Base-by-base conservation (phyloP, 1,284 basidiomycete species). In the Xerocomus nothofagi region DNA sequence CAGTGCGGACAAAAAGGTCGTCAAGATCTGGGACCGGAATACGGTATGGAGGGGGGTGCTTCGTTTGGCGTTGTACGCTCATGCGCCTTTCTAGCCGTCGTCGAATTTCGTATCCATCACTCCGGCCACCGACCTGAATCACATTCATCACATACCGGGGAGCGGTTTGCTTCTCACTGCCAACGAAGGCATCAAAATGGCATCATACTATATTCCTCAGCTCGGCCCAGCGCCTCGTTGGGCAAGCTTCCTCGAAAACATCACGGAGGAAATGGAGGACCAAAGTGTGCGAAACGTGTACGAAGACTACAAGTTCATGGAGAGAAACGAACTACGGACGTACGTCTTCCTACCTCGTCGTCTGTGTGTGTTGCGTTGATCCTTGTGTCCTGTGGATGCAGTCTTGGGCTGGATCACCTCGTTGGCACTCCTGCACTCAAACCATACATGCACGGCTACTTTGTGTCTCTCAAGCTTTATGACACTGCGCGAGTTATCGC, bases 371-470 rank as follows among this genome's bases (percentile, higher is more conserved):
- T 50, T 18, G 41, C 32, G 42, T 5, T 59, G 44, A 51, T 40
- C 43, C 44, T 24, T 47, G n/a, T 39, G 29, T 24, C 23, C 14
- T 42, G 43, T 50, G 57, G 50, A 43, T 49, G 37, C 58, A 93
- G 88, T 36, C 83, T 98, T 51, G 91, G 92, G n/a, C 73, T 99
- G 68, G 88, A 93, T 58, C 91, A 97, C 68, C 90, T 99, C 59
- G 74, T 98, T 61, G 97, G 97, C 45, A 97, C 94, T 2, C 86
- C 93, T 11, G 83, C 91, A 14, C 88, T 99, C 76, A 95, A 96
- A 69, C 96, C 97, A 2, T 99, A 99, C 74, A 98, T 99, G 96
- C 97, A 99, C 71, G 97, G 97, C 42, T 98, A 95, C 82, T 99
- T 99, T 76, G 73, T 99, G 58, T 90, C 93, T 10, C 84, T 99